phyloP scores from a whole-genome alignment of 768 basidiomycete species.

The Guyanaporus albipodus region DNA sequence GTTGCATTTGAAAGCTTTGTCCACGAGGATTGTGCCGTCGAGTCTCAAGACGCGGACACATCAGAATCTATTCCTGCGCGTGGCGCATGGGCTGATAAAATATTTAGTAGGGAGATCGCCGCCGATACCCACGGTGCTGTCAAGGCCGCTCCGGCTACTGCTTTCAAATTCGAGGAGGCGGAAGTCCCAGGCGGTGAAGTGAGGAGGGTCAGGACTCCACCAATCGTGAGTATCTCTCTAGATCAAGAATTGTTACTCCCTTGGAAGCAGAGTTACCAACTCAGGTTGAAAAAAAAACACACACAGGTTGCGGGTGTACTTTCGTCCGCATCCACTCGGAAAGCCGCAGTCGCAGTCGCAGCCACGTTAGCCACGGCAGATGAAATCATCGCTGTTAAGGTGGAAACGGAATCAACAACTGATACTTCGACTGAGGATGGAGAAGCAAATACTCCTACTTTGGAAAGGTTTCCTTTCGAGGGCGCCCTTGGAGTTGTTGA shows the following conservation, averaged over 20 bases:
- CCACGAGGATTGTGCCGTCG: not conserved
- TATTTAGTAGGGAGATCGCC: not conserved
- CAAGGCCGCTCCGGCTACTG: not conserved
- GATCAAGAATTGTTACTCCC: not conserved
- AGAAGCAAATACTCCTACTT: not conserved
- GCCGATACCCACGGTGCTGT: not conserved
- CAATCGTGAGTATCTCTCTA: not conserved
- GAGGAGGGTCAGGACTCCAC: not conserved
- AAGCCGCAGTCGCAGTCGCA: constrained; percentile 5
- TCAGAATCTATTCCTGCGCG: not conserved
- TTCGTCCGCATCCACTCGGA: not conserved
- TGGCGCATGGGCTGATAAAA: constrained; percentile 5
- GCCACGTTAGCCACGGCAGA: not conserved
- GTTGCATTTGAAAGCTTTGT: not conserved
- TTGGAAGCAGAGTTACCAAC: constrained; percentile 5
- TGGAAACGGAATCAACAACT: not conserved
- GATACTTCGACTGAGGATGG: not conserved
- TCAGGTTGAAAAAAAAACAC: not conserved
- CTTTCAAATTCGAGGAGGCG: not conserved
- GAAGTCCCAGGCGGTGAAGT: not conserved
- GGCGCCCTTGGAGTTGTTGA: not conserved
- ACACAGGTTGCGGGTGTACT: not conserved
- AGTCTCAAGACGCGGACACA: not conserved
- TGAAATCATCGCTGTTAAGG: not conserved
- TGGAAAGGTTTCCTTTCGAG: not conserved